Conservation (phyloP, 345 rosid species). For the Orychophragmus violaceus region DNA sequence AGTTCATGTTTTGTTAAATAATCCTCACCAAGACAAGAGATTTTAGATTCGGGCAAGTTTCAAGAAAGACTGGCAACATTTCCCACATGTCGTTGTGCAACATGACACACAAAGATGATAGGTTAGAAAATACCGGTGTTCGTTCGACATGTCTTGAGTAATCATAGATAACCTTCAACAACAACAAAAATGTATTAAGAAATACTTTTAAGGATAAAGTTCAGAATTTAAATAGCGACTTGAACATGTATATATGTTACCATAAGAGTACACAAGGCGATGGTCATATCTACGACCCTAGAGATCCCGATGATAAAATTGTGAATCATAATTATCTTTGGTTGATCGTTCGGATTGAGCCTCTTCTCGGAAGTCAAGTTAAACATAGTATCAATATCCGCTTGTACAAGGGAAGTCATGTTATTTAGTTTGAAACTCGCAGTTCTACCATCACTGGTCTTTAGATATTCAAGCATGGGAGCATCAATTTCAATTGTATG, state of each 20-base stretch:
- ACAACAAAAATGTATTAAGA: too few species aligned
- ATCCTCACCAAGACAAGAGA: too few species aligned
- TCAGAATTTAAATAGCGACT: not conserved
- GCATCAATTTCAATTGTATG: not conserved
- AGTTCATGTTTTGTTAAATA: not conserved
- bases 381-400: not conserved
- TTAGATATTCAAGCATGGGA: not conserved
- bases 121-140: not conserved
- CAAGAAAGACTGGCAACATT: constrained; percentile 8
- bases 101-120: not conserved
- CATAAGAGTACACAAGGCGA: not conserved
- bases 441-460: not conserved
- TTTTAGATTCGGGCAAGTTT: constrained; percentile 10
- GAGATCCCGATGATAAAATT: constrained; percentile 5
- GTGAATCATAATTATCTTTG: too few species aligned
- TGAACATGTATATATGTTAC: not conserved
- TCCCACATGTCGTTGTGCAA: not conserved
- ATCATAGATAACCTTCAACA: too few species aligned
- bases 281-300: not conserved
- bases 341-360: too few species aligned
- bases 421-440: not conserved
- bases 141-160: not conserved
- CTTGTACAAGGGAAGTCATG: not conserved
- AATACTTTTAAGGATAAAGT: too few species aligned
- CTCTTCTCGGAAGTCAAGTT: not conserved